Evolutionary conservation across 2,329 filamentous ascomycete species (phyloP).

Genomic region (Xylaria sp.): DNA sequence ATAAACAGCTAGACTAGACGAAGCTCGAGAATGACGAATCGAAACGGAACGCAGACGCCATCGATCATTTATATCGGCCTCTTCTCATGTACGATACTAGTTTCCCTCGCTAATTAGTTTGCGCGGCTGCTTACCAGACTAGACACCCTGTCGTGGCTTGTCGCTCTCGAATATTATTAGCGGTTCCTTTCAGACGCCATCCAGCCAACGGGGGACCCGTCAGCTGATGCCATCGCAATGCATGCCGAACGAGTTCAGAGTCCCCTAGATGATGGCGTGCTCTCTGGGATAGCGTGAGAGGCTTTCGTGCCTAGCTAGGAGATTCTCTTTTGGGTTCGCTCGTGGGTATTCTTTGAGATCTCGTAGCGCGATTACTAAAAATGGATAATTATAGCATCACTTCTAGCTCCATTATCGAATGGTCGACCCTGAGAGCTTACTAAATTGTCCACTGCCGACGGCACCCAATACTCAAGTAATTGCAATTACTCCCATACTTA

Average conservation of each 20-base stretch:
- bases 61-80: conserved; percentile 29
- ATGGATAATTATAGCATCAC: conserved; percentile 32
- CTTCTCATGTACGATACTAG: not conserved
- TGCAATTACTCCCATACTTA: not conserved
- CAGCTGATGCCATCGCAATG: conserved; percentile 34
- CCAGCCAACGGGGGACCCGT: conserved; percentile 7
- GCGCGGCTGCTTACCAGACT: conserved; percentile 2
- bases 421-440: conserved; percentile 29
- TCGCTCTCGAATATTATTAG: conserved; percentile 11
- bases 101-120: conserved; percentile 21
- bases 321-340: conserved; percentile 1
- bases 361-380: conserved; percentile 33
- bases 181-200: conserved; percentile 20
- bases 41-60: conserved; percentile 6
- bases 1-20: conserved; percentile 13
- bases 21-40: conserved; percentile 18
- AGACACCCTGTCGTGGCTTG: conserved; percentile 19
- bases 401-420: conserved; percentile 30
- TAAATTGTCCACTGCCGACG: conserved; percentile 29
- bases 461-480: conserved; percentile 7
- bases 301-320: not conserved
- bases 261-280: conserved; percentile 8
- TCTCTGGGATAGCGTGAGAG: conserved; percentile 13
- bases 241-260: conserved; percentile 5
- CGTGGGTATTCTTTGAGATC: conserved; percentile 14